These are phyloP conservation scores for Trichoderma asperellum DNA, from an alignment of 2,329 filamentous ascomycete species.

Conservation along the genomic window DNA sequence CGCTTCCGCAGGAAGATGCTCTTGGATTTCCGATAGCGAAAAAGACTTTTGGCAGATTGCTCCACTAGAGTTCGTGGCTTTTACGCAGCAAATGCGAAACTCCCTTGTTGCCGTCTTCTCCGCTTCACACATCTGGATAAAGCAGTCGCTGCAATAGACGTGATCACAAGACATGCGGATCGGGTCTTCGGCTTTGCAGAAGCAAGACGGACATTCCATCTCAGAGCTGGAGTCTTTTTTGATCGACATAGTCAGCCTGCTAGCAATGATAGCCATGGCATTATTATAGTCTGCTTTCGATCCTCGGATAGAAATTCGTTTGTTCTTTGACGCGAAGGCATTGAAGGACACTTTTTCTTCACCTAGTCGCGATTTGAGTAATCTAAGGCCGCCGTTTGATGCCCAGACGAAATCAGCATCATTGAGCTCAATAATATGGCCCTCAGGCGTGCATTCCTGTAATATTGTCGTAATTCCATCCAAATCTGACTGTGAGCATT, in stretches of 20 bases:
- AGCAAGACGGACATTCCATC: constrained; percentile 42
- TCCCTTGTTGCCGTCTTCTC: constrained; percentile 2
- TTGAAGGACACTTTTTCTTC: constrained; percentile 35
- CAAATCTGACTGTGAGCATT: not conserved
- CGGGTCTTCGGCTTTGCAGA: constrained; percentile 42
- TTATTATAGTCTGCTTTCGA: constrained; percentile 27
- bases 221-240: not conserved
- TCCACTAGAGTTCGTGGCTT: not conserved
- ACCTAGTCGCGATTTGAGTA: constrained; percentile 36
- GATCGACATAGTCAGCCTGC: not conserved
- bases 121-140: constrained; percentile 35
- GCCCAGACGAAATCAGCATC: constrained; percentile 37
- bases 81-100: constrained; percentile 20
- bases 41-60: not conserved
- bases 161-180: constrained; percentile 46
- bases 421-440: constrained; percentile 37
- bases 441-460: not conserved
- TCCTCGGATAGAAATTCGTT: constrained; percentile 34
- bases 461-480: not conserved
- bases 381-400: constrained; percentile 39
- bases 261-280: constrained; percentile 14
- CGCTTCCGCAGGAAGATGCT: not conserved
- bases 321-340: constrained; percentile 36
- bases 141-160: constrained; percentile 49
- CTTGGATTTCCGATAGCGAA: not conserved